Evolutionary conservation across 2,329 filamentous ascomycete species (phyloP), one percentile per base, ranked within the genome.

Genomic region (Onygenales sp.): DNA sequence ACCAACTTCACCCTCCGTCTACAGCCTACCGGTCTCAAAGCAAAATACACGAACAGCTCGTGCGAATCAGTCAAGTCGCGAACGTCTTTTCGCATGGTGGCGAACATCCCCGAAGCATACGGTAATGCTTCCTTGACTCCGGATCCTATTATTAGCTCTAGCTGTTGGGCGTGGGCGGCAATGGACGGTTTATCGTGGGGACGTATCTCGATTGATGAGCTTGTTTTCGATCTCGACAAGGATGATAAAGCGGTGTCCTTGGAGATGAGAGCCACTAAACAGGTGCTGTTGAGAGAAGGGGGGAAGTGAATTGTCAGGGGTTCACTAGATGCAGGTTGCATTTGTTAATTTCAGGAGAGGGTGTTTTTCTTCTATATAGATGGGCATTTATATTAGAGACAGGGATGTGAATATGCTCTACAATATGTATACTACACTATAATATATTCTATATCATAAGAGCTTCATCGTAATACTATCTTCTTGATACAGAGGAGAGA

Each of bases 231-330:
- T 4, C 40, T 65, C 31, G 56, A 63, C 54, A n/a, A 17, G 5
- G 39, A 51, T 39, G 59, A 58, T 2, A 52, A 54, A 2, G 61
- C 59, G 50, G 48, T 62, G 32, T 49, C 53, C 34, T 51, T 66
- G n/a, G 59, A 63, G 45, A 92, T 93, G 87, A 84, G 80, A 13
- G 13, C 40, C n/a, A 32, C 46, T n/a, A 27, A 6, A 49, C 46
- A 49, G 36, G 34, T 6, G 9, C n/a, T 49, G 11, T 10, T 39
- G 3, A 49, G 46, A 49, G n/a, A 27, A 27, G 21, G 21, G 14
- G n/a, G 33, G 6, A 5, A 21, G 9, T 14, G 21, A 40, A 9
- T 49, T 8, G 46, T 39, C 5, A 14, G 13, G 27, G 4, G 3
- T 27, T 27, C 21, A 27, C 21, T 27, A 5, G 21, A 27, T 27